Evolutionary conservation across 176 grass and related monocot species (phyloP), one percentile per base, ranked within the genome.

Genomic region (Eremochloa ophiuroides): DNA sequence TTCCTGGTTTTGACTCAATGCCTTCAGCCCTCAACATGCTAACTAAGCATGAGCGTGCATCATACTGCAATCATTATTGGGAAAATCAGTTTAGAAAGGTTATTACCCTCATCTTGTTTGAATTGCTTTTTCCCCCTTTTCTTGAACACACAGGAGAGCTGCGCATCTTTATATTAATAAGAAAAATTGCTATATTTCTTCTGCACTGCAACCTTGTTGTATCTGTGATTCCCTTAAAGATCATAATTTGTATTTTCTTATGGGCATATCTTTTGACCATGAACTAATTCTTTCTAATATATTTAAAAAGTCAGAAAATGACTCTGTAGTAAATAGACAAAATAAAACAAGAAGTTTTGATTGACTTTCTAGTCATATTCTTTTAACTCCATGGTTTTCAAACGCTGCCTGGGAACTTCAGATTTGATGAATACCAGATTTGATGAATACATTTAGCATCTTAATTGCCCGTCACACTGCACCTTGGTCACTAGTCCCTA

Each of bases 1-100:
- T 98, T 85, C 96, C 96, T 84, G 96, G 96, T 84, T 98, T 98
- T 95, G 92, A 98, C 86, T 95, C 96, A 62, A 98, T 98, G 96
- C 96, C 93, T 80, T 93, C 92, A 63, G 93, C 96, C 73, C 76
- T 99, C 51, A 99, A 91, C 81, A 93, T 99, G 86, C 64, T 99
- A 76, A 95, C 84, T 27, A 99, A 95, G 68, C 88, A 93, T 62
- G 96, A 99, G 73, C 96, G 96, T 55, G 96, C 92, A 85, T 93
- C 92, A 9, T 99, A 99, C 62, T 99, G 96, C 87, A 99, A 99
- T 18, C 92, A 63, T 73, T 99, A 99, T 64, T 99, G 96, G 96
- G 96, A 99, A 82, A 85, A 99, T 58, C 92, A 99, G 62, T 99
- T 99, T 77, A 99, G 84, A 93, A 99, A 99, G 96, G 96, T 99